Conservation (phyloP, 345 rosid genomes). For the Sisymbrium irio region DNA sequence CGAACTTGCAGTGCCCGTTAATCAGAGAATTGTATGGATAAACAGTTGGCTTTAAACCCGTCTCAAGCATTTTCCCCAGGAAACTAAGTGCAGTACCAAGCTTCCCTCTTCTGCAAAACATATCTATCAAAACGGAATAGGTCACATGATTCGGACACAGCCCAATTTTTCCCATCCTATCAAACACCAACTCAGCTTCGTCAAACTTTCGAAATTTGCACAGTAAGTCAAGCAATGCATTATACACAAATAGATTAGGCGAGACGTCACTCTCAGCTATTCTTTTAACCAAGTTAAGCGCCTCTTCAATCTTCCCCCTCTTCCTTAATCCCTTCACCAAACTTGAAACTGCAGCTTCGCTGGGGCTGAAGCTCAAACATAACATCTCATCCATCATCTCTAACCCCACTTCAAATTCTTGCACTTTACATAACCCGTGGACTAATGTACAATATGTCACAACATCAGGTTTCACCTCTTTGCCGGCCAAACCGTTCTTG, state of each 20-base stretch:
- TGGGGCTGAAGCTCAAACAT: conserved; percentile 52
- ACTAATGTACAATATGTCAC: conserved; percentile 75
- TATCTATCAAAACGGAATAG: conserved; percentile 70
- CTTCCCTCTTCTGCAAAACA: conserved; percentile 72
- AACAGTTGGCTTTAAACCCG: conserved; percentile 48
- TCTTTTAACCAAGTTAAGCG: conserved; percentile 54
- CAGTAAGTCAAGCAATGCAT: conserved; percentile 67
- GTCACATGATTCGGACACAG: conserved; percentile 59
- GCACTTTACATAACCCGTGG: conserved; percentile 66
- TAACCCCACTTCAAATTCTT: conserved; percentile 52
- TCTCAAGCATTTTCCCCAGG: conserved; percentile 52
- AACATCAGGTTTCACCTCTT: conserved; percentile 51
- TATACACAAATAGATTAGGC: conserved; percentile 73
- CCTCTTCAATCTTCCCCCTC: conserved; percentile 53
- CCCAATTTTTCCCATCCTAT: conserved; percentile 49
- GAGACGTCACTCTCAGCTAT: conserved; percentile 43
- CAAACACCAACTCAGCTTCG: conserved; percentile 64
- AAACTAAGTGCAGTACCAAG: conserved; percentile 53
- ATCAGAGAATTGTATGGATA: conserved; percentile 87
- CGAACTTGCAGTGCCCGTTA: conserved; percentile 68
- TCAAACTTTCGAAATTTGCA: conserved; percentile 58
- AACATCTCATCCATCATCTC: conserved; percentile 72
- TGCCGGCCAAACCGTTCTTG: conserved; percentile 49
- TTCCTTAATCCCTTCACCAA: conserved; percentile 73
- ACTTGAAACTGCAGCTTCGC: conserved; percentile 64